Conservation (phyloP, 2,329 filamentous ascomycete genomes). For the Epichloe gansuensis region DNA sequence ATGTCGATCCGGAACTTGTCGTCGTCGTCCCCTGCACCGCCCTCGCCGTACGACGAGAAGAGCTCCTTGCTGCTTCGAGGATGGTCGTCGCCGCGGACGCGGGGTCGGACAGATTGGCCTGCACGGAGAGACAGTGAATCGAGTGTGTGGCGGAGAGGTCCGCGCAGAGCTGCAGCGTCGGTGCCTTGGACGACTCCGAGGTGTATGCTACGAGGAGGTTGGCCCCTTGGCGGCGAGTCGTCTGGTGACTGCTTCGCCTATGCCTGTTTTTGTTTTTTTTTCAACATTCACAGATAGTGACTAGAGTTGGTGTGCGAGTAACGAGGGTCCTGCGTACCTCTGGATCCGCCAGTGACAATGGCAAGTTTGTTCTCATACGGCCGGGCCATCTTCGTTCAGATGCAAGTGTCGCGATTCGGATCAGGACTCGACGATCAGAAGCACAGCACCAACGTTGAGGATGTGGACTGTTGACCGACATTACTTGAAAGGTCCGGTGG, state of each 20-base stretch:
- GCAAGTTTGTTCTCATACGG: conserved; percentile 22
- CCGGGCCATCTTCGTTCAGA: conserved; percentile 11
- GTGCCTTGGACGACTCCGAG: conserved; percentile 37
- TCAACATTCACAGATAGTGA: too few species aligned
- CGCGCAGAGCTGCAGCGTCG: conserved; percentile 33
- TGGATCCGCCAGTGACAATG: conserved; percentile 22
- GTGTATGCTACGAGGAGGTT: conserved; percentile 49
- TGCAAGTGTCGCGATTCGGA: too few species aligned
- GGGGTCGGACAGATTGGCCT: conserved; percentile 18
- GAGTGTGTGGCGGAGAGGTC: conserved; percentile 34
- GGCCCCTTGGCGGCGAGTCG: conserved; percentile 48
- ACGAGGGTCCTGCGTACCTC: conserved; percentile 13
- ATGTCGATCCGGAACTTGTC: conserved; percentile 50
- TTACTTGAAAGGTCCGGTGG: too few species aligned
- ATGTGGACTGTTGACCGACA: too few species aligned
- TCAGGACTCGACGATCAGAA: too few species aligned
- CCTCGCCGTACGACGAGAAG: conserved; percentile 13
- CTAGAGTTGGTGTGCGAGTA: too few species aligned
- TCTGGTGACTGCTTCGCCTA: conserved; percentile 45
- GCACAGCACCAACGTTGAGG: too few species aligned
- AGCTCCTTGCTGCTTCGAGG: conserved; percentile 18
- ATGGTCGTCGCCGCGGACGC: conserved; percentile 16
- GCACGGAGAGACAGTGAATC: conserved; percentile 16
- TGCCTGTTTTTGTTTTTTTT: conserved; percentile 15
- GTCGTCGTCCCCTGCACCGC: neutral